Conservation (phyloP, 116 monocot species). For the Trichopus zeylanicus region DNA sequence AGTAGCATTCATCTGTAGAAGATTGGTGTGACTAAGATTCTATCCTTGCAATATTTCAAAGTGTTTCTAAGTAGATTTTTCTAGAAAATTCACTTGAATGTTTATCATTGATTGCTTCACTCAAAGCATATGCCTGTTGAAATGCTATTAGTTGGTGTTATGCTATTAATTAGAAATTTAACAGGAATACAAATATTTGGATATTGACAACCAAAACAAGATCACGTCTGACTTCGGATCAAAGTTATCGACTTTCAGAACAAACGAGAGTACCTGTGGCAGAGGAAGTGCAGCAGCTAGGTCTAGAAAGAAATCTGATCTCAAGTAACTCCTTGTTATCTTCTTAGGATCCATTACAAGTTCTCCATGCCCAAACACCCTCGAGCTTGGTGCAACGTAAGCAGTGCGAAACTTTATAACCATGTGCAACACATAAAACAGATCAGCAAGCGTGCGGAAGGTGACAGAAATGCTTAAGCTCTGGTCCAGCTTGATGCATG, state of each 20-base stretch:
- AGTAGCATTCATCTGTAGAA: too few relatives aligned
- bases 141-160: too few relatives aligned
- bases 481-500: slow-evolving; percentile 55
- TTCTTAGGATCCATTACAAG: slow-evolving; percentile 74
- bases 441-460: slow-evolving; percentile 58
- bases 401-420: slow-evolving; percentile 85
- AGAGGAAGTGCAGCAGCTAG: slow-evolving; percentile 76
- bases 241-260: background rate
- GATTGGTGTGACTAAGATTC: too few relatives aligned
- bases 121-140: too few relatives aligned
- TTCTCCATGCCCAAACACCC: slow-evolving; percentile 89
- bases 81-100: too few relatives aligned
- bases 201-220: too few relatives aligned
- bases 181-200: too few relatives aligned
- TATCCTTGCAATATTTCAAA: too few relatives aligned
- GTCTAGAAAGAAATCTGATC: slow-evolving; percentile 68
- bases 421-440: slow-evolving; percentile 73
- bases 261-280: slow-evolving; percentile 51
- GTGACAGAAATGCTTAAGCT: slow-evolving; percentile 52
- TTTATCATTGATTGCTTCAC: too few relatives aligned
- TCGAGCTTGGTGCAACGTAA: slow-evolving; percentile 72
- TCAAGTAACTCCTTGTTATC: slow-evolving; percentile 66
- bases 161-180: too few relatives aligned
- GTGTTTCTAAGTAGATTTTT: too few relatives aligned
- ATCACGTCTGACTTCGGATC: too few relatives aligned